Evolutionary conservation across 2,329 filamentous ascomycete species (phyloP).

Genomic region (Exophiala xenobiotica): DNA sequence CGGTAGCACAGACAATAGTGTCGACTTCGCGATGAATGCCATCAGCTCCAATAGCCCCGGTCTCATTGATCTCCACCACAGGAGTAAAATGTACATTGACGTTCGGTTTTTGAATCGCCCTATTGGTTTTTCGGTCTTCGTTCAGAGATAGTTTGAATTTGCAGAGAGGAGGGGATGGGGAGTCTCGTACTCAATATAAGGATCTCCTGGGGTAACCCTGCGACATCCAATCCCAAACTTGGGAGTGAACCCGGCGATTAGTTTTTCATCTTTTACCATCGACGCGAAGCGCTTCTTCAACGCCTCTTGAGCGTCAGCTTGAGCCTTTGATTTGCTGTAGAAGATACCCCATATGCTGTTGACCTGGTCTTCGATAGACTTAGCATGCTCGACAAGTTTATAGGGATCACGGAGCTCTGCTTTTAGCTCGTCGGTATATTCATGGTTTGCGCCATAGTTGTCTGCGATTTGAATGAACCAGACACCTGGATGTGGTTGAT

Average conservation of each 20-base stretch:
- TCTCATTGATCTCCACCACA: slow-evolving; percentile 46
- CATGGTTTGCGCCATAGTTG: slow-evolving; percentile 47
- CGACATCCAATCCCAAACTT: slow-evolving; percentile 48
- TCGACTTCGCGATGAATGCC: slow-evolving; percentile 36
- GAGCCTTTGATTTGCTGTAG: slow-evolving; percentile 43
- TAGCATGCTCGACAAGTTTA: slow-evolving; percentile 45
- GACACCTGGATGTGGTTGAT: slow-evolving; percentile 18
- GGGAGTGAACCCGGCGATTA: slow-evolving; percentile 49
- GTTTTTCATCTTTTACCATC: slow-evolving; percentile 51
- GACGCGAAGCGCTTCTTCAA: slow-evolving; percentile 49
- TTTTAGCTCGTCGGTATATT: slow-evolving; percentile 45
- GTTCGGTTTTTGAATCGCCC: slow-evolving; percentile 50
- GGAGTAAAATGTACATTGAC: slow-evolving; percentile 52
- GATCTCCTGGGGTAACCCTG: slow-evolving; percentile 50
- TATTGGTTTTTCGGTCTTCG: slow-evolving; percentile 5
- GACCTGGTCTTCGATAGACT: slow-evolving; percentile 47
- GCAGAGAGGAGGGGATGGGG: background rate
- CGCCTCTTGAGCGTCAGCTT: slow-evolving; percentile 40
- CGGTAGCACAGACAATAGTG: slow-evolving; percentile 42
- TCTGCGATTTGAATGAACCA: slow-evolving; percentile 45
- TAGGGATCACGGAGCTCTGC: slow-evolving; percentile 42
- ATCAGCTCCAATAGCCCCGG: slow-evolving; percentile 41
- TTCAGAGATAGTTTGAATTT: background rate
- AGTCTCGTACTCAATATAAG: slow-evolving; percentile 43
- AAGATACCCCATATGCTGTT: slow-evolving; percentile 51